Conservation (phyloP, 2,329 filamentous ascomycete species). For the Pseudogymnoascus sp. region DNA sequence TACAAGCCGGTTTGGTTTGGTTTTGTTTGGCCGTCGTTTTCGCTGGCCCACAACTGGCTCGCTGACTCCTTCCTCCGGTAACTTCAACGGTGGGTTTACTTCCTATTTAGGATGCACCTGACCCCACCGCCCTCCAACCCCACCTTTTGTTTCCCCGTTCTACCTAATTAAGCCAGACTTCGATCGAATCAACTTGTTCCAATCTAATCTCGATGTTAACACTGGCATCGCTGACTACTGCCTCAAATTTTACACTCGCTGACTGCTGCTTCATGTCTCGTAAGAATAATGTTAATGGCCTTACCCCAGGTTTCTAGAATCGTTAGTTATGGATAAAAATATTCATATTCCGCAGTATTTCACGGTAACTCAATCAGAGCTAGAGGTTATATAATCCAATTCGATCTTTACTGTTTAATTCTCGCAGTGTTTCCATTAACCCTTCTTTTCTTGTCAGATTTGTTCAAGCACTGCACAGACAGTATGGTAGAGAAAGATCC, state of each 20-base stretch:
- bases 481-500: slow-evolving; percentile 10
- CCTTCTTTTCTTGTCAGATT: background rate
- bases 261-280: background rate
- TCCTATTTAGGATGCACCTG: background rate
- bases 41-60: background rate
- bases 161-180: background rate
- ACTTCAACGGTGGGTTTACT: background rate
- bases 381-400: background rate
- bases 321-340: background rate
- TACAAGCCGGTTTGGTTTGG: background rate
- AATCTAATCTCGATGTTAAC: background rate
- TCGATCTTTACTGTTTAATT: background rate
- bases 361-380: background rate
- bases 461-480: background rate
- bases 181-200: background rate
- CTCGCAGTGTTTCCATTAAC: background rate
- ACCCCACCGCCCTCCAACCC: background rate
- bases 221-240: background rate
- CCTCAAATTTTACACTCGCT: background rate
- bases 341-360: background rate
- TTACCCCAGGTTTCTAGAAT: background rate
- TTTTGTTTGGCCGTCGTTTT: background rate
- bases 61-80: background rate
- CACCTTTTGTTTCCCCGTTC: background rate
- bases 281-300: background rate